These are phyloP conservation scores for Paraleonurus japonicus DNA, from an alignment of 257 asterid species.

Conservation along the genomic window DNA sequence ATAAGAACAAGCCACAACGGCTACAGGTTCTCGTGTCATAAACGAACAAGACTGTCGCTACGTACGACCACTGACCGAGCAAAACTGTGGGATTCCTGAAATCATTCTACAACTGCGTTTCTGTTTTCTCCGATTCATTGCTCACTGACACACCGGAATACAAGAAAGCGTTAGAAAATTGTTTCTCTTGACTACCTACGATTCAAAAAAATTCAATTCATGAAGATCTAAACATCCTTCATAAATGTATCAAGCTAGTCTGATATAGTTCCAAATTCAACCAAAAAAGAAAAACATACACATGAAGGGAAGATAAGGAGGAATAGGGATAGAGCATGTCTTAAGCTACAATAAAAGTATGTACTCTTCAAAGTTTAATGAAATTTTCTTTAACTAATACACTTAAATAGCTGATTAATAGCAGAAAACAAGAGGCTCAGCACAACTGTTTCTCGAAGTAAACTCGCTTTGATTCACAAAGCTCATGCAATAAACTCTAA, in stretches of 20 bases:
- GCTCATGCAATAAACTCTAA: not conserved
- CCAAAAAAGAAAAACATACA: not conserved
- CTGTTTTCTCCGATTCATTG: conserved; percentile 16
- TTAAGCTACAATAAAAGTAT: not conserved
- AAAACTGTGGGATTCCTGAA: conserved; percentile 19
- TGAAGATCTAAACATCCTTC: not conserved
- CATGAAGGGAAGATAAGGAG: not conserved
- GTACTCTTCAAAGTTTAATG: not conserved
- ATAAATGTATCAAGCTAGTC: not conserved
- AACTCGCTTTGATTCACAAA: not conserved
- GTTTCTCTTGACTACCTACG: not conserved
- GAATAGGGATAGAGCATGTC: not conserved
- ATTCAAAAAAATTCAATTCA: not conserved
- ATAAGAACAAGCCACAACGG: not conserved
- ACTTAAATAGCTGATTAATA: not conserved
- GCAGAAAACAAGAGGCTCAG: not conserved
- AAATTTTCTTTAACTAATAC: not conserved
- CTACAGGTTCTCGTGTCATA: not conserved
- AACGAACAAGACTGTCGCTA: not conserved
- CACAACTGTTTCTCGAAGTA: not conserved
- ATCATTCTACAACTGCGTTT: conserved; percentile 16
- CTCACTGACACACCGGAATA: conserved; percentile 23
- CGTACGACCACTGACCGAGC: not conserved
- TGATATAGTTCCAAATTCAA: not conserved
- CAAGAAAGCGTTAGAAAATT: not conserved